Evolutionary conservation across 257 asterid species (phyloP).

Genomic region (Capsicum baccatum): DNA sequence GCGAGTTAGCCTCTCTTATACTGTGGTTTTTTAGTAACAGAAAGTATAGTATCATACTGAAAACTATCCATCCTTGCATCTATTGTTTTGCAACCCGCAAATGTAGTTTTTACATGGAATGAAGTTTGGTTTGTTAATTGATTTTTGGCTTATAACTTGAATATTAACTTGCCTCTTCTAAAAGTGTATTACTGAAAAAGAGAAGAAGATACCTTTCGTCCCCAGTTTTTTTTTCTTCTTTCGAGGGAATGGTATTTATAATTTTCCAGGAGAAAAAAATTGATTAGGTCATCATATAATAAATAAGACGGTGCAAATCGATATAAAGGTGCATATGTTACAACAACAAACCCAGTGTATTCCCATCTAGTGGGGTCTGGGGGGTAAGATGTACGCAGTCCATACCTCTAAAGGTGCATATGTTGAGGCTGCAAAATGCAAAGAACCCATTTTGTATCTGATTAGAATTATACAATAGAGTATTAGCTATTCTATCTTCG

Average conservation of each 20-base stretch:
- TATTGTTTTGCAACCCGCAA: conserved; percentile 10
- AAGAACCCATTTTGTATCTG: too few relatives aligned
- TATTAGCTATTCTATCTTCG: too few relatives aligned
- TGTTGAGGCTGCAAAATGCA: too few relatives aligned
- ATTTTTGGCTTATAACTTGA: neutral
- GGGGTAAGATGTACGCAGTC: too few relatives aligned
- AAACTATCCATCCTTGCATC: conserved; percentile 23
- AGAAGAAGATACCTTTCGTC: neutral
- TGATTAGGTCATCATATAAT: too few relatives aligned
- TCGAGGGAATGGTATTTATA: neutral
- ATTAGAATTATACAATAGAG: too few relatives aligned
- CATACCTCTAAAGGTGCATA: too few relatives aligned
- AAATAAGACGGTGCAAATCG: too few relatives aligned
- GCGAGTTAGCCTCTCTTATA: neutral
- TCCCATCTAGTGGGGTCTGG: too few relatives aligned
- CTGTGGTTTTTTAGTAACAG: neutral
- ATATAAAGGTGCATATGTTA: too few relatives aligned
- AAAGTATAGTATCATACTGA: conserved; percentile 1
- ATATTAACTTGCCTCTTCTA: neutral
- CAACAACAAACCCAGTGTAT: too few relatives aligned
- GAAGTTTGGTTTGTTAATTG: conserved; percentile 16
- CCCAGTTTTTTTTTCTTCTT: neutral
- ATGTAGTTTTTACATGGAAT: conserved; percentile 19
- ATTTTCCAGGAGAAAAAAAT: too few relatives aligned
- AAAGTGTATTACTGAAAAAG: neutral